Conservation (phyloP, 306 rosid species). For the Hippophae gyantsensis region DNA sequence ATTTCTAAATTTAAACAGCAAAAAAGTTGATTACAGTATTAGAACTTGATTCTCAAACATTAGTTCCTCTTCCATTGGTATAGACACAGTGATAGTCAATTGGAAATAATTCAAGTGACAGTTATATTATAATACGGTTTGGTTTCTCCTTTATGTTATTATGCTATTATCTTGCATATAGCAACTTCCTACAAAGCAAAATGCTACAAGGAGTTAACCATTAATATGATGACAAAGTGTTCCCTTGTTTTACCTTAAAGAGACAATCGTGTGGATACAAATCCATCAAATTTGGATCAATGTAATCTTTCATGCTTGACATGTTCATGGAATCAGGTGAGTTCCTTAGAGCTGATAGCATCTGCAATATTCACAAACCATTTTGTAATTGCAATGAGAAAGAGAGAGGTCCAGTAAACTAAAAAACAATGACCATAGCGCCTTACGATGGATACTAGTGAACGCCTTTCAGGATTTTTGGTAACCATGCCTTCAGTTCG, state of each 20-base stretch:
- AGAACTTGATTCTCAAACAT: too few species aligned
- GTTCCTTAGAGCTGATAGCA: slow-evolving; percentile 71
- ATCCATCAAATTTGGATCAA: slow-evolving; percentile 86
- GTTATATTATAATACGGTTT: too few species aligned
- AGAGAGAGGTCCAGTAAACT: too few species aligned
- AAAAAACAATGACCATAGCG: background rate
- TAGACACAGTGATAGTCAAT: too few species aligned
- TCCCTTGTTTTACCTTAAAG: slow-evolving; percentile 50
- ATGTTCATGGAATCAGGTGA: slow-evolving; percentile 68
- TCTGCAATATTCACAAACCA: slow-evolving; percentile 45
- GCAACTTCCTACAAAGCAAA: slow-evolving; percentile 4
- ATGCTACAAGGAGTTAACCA: background rate
- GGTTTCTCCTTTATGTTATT: too few species aligned
- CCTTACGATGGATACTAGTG: slow-evolving; percentile 92
- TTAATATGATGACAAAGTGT: background rate
- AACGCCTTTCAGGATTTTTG: slow-evolving; percentile 81
- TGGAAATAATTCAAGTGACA: too few species aligned
- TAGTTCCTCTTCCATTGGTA: too few species aligned
- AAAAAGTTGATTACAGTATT: too few species aligned
- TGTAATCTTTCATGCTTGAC: slow-evolving; percentile 71
- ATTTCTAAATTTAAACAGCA: too few species aligned
- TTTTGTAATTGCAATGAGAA: too few species aligned
- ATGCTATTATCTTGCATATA: background rate
- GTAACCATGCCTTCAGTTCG: slow-evolving; percentile 52
- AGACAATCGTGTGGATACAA: slow-evolving; percentile 96